Conservation (phyloP, 148 eudicot species). For the Euryodendron excelsum region DNA sequence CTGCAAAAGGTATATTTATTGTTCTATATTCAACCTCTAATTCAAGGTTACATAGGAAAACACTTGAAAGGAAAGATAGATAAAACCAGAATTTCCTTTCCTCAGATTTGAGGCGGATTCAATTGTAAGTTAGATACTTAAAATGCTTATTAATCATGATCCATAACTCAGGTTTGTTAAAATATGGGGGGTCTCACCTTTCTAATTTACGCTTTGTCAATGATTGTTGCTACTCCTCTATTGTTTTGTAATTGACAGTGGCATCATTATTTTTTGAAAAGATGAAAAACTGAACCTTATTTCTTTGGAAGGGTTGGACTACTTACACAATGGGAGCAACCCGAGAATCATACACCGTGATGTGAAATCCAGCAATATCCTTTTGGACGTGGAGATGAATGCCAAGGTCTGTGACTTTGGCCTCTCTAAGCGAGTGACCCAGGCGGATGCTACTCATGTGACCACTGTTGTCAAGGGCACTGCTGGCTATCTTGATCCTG, state of each 20-base stretch:
- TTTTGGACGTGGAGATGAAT: constrained; percentile 69
- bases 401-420: constrained; percentile 86
- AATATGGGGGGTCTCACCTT: too few species aligned
- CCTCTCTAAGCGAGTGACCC: constrained; percentile 60
- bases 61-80: neutral
- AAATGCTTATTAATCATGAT: neutral
- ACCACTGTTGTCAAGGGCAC: constrained; percentile 83
- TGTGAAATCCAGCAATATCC: constrained; percentile 83
- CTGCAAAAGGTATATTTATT: constrained; percentile 63
- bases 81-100: neutral
- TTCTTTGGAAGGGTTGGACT: constrained; percentile 60
- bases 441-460: constrained; percentile 60
- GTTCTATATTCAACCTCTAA: neutral
- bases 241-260: neutral
- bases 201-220: too few species aligned
- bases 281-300: neutral
- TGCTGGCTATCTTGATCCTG: constrained; percentile 92
- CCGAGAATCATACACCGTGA: constrained; percentile 82
- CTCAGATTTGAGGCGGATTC: neutral
- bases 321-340: constrained; percentile 72
- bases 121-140: neutral
- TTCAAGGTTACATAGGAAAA: neutral
- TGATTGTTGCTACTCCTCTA: neutral
- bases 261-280: neutral
- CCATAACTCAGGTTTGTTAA: neutral